Base-by-base conservation (phyloP, 768 basidiomycete genomes). In the Lentinula detonsa region DNA sequence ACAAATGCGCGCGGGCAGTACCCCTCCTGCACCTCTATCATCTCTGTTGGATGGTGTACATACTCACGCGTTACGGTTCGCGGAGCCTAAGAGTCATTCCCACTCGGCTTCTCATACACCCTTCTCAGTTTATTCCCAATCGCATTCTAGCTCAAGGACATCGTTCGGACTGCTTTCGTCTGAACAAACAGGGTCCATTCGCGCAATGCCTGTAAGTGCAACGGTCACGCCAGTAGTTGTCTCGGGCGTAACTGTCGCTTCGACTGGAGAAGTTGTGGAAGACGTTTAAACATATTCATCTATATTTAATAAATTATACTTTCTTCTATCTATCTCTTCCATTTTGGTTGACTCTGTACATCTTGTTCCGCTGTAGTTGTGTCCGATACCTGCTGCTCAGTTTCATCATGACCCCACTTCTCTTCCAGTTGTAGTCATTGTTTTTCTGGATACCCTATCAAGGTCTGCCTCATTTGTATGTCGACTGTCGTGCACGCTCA, bases 31-130 rank as follows among this genome's bases (percentile, higher is more conserved):
- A 34, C 33, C 35, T 18, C 39, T 39, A 9, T 52, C 59, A 18
- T 49, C 57, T 48, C 15, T 31, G 18, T 18, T 28, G n/a, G 57
- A 49, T 35, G 46, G 37, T 6, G 56, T 43, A 23, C 42, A 46
- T 48, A 45, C 46, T 11, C 37, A 42, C 18, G 46, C 57, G n/a
- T n/a, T 48, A 28, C 43, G 57, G 15, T 59, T 59, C 18, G 23
- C 39, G 28, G 57, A 43, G 37, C 21, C 48, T 45, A 46, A 40
- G 23, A 33, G n/a, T 34, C 57, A 59, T 28, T 21, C 57, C 6
- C 57, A 49, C 13, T 48, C 57, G 7, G 34, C 57, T 37, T 59
- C 57, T 3, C 57, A 50, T 35, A 59, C 57, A 5, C 57, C 57
- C 45, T 49, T 34, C n/a, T 34, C 45, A n/a, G 46, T n/a, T 7